Percentiles rank a stretch among this genome's conserved stretches.
phyloP scores from a whole-genome alignment of 768 basidiomycete genomes.

The Leccinum variicolor region DNA sequence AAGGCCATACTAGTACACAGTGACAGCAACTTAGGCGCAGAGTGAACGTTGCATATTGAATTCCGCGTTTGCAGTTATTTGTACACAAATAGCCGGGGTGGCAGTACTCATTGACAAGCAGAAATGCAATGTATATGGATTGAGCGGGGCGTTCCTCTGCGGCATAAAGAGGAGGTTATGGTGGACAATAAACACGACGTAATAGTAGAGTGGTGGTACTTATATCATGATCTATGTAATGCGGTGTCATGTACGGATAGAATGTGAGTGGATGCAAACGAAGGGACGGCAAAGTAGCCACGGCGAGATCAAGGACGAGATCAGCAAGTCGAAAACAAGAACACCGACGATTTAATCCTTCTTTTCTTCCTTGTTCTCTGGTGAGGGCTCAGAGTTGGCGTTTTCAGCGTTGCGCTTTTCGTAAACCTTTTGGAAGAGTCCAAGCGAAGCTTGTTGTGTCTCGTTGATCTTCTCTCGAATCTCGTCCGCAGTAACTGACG shows the following conservation, averaged over 20 bases:
- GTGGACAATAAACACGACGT: conserved; percentile 13
- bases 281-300: conserved; percentile 21
- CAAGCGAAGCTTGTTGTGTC: conserved; percentile 92
- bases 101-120: too few relatives aligned
- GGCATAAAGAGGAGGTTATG: conserved; percentile 10
- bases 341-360: conserved; percentile 57
- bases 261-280: conserved; percentile 17
- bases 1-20: too few relatives aligned
- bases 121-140: conserved; percentile 5
- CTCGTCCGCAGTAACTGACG: conserved; percentile 72
- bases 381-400: conserved; percentile 27
- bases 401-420: conserved; percentile 87
- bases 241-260: conserved; percentile 10
- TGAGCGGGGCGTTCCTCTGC: conserved; percentile 26
- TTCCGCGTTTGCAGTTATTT: too few relatives aligned
- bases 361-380: conserved; percentile 57
- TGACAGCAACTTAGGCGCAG: too few relatives aligned
- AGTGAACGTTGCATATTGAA: too few relatives aligned
- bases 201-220: conserved; percentile 27
- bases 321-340: not conserved
- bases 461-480: conserved; percentile 93
- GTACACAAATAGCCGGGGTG: too few relatives aligned
- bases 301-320: conserved; percentile 9
- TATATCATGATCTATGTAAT: conserved; percentile 30
- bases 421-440: conserved; percentile 97